Conservation (phyloP, 257 asterid genomes). For the Verbascum thapsus region DNA sequence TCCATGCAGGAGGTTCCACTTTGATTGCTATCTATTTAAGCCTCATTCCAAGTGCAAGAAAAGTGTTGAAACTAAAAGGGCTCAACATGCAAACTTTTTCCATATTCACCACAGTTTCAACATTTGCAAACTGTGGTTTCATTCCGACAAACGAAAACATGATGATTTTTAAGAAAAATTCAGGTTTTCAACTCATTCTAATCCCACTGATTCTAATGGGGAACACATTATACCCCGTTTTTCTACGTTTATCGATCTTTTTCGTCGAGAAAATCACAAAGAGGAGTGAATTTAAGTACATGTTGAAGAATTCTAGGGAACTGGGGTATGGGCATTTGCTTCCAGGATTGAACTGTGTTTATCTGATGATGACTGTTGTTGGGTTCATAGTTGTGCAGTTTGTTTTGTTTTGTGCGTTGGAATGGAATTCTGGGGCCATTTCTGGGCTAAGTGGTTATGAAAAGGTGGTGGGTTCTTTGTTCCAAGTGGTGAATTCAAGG, state of each 20-base stretch:
- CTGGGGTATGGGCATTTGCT: constrained; percentile 44
- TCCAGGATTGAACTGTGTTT: constrained; percentile 12
- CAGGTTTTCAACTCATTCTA: constrained; percentile 46
- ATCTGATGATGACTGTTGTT: constrained; percentile 35
- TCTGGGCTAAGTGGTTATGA: constrained; percentile 36
- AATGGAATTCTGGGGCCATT: constrained; percentile 40
- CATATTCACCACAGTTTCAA: constrained; percentile 45
- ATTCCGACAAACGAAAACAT: constrained; percentile 64
- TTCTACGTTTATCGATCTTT: constrained; percentile 36
- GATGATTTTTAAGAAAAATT: constrained; percentile 46
- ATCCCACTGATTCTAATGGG: constrained; percentile 59
- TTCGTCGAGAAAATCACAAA: constrained; percentile 24
- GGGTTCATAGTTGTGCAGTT: constrained; percentile 44
- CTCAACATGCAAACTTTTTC: constrained; percentile 38
- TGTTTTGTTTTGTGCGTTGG: constrained; percentile 37
- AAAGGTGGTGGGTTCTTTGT: constrained; percentile 51
- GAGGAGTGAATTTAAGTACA: constrained; percentile 31
- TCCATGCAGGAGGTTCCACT: constrained; percentile 38
- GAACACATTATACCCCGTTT: constrained; percentile 53
- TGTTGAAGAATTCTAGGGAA: constrained; percentile 35
- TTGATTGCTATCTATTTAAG: constrained; percentile 33
- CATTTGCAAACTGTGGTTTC: constrained; percentile 59
- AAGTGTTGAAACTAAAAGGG: constrained; percentile 38
- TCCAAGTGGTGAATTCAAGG: constrained; percentile 55
- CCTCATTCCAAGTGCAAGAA: constrained; percentile 32